phyloP scores from a whole-genome alignment of 2,329 filamentous ascomycete species.

The Colletotrichum paranaense region DNA sequence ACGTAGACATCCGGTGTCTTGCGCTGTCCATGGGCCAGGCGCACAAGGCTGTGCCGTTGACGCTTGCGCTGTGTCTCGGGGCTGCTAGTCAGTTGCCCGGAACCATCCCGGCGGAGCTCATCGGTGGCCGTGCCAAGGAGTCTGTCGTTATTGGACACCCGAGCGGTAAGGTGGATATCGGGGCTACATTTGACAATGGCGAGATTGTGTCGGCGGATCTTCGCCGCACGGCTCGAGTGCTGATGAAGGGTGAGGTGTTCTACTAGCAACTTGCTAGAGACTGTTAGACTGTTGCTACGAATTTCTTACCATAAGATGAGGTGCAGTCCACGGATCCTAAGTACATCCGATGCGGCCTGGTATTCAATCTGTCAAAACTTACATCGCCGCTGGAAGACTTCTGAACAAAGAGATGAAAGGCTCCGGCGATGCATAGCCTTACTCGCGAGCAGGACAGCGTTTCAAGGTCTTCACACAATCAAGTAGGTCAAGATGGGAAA shows the following conservation, averaged over 20 bases:
- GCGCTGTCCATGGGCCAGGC: constrained; percentile 60
- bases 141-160: constrained; percentile 58
- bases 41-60: constrained; percentile 56
- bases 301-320: no score
- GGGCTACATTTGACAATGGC: constrained; percentile 53
- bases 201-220: constrained; percentile 56
- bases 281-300: no score
- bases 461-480: no score
- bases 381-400: no score
- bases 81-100: constrained; percentile 52
- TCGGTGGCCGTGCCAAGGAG: constrained; percentile 37
- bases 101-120: constrained; percentile 52
- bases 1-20: constrained; percentile 55
- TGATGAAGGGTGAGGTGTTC: constrained; percentile 62
- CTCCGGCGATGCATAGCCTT: no score
- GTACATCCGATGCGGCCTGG: no score
- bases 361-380: no score
- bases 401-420: no score
- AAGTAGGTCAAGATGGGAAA: no score
- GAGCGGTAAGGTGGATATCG: constrained; percentile 58
- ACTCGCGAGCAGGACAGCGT: no score
- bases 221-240: constrained; percentile 57
- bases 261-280: constrained; percentile 44
- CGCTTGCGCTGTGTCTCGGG: constrained; percentile 52
- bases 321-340: no score